Evolutionary conservation across 202 grass and related monocot species (phyloP).

Genomic region (Digitaria exilis): DNA sequence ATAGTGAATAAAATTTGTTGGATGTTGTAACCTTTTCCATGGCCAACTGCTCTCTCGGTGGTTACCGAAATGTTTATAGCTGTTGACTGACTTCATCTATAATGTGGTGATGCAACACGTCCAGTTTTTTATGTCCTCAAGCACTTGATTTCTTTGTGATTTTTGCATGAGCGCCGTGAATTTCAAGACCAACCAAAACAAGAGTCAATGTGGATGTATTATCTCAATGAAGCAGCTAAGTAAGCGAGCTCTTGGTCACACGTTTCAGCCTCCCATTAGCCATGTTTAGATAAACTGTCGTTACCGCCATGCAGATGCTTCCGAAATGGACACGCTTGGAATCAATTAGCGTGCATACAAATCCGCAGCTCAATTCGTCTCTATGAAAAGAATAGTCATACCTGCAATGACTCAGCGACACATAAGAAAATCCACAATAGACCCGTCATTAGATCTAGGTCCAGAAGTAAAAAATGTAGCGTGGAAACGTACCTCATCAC

Average conservation of each 20-base stretch:
- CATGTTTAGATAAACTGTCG: not conserved
- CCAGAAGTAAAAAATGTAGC: not conserved
- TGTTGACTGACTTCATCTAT: slow-evolving; percentile 12
- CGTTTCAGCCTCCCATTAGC: slow-evolving; percentile 36
- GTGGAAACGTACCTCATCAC: not conserved
- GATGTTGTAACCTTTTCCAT: not conserved
- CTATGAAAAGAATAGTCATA: not conserved
- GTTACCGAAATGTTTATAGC: not conserved
- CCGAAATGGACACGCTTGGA: slow-evolving; percentile 2
- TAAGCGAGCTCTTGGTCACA: not conserved
- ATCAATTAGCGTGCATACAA: slow-evolving; percentile 8
- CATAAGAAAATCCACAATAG: not conserved
- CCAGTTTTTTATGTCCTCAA: not conserved
- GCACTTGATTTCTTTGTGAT: not conserved
- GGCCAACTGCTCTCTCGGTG: slow-evolving; percentile 28
- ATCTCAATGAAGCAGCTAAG: slow-evolving; percentile 2
- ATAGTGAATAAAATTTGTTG: not conserved
- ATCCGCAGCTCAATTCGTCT: not conserved
- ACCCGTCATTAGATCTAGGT: not conserved
- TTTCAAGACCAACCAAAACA: slow-evolving; percentile 19
- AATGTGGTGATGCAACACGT: not conserved
- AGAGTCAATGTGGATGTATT: slow-evolving; percentile 4
- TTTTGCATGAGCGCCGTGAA: not conserved
- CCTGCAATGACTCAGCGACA: not conserved
- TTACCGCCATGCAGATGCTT: not conserved